Conservation (phyloP, 2,329 filamentous ascomycete genomes). For the Botrytis pseudocinerea region DNA sequence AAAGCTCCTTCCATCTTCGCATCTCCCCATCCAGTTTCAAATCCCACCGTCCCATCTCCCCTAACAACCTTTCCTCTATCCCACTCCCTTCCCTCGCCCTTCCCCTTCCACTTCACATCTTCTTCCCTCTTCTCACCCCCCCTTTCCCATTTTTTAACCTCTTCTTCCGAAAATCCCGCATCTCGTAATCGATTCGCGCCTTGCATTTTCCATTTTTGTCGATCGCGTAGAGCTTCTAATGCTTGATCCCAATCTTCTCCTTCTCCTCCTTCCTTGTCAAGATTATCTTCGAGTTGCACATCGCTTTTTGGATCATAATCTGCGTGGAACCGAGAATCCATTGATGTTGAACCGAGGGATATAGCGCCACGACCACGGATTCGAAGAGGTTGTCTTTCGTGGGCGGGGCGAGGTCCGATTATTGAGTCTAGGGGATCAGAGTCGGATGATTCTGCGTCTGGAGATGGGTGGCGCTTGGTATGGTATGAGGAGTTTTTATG, state of each 20-base stretch:
- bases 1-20: conserved; percentile 27
- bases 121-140: conserved; percentile 60
- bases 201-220: conserved; percentile 73
- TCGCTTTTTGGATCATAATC: conserved; percentile 61
- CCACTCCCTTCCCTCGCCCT: conserved; percentile 57
- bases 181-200: conserved; percentile 74
- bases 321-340: conserved; percentile 77
- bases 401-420: conserved; percentile 70
- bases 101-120: conserved; percentile 69
- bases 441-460: conserved; percentile 42
- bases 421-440: conserved; percentile 76
- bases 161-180: conserved; percentile 75
- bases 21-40: conserved; percentile 36
- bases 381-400: conserved; percentile 44
- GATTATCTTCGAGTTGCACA: conserved; percentile 49
- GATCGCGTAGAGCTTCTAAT: conserved; percentile 74
- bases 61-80: conserved; percentile 63
- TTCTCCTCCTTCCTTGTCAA: conserved; percentile 45
- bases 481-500: conserved; percentile 24
- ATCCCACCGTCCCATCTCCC: conserved; percentile 51
- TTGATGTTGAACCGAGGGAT: conserved; percentile 51
- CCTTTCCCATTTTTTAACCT: conserved; percentile 71
- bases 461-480: conserved; percentile 10
- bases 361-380: conserved; percentile 70
- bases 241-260: conserved; percentile 73